phyloP scores from a whole-genome alignment of 768 basidiomycete species.

The Stropharia rugosoannulata region DNA sequence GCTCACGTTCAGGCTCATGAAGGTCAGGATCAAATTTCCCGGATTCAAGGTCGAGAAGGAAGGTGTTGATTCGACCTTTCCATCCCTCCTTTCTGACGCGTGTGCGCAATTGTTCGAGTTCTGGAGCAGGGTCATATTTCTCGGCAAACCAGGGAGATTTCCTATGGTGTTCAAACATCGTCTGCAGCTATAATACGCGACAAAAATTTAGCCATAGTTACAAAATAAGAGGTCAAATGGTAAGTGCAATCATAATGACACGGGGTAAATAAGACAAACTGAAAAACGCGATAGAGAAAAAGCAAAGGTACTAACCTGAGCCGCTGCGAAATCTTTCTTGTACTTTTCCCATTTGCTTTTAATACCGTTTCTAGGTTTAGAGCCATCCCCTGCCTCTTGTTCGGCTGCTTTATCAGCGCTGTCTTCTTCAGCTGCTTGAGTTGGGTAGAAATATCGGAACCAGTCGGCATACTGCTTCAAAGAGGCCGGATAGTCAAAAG shows the following conservation, averaged over 20 bases:
- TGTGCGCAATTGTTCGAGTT: slow-evolving; percentile 68
- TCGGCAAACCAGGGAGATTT: slow-evolving; percentile 97
- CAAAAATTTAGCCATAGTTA: slow-evolving; percentile 31
- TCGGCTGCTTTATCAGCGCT: slow-evolving; percentile 82
- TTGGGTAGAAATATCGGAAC: slow-evolving; percentile 77
- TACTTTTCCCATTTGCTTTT: slow-evolving; percentile 89
- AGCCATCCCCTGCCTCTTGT: slow-evolving; percentile 78
- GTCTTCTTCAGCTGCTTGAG: slow-evolving; percentile 81
- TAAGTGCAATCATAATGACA: slow-evolving; percentile 12
- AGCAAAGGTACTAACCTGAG: slow-evolving; percentile 67
- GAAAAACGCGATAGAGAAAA: slow-evolving; percentile 20
- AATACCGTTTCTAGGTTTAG: slow-evolving; percentile 83
- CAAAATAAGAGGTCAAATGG: slow-evolving; percentile 18
- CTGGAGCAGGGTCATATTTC: slow-evolving; percentile 83
- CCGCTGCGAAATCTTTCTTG: slow-evolving; percentile 84
- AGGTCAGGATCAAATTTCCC: slow-evolving; percentile 85
- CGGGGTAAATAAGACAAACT: slow-evolving; percentile 22
- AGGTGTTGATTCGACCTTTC: slow-evolving; percentile 69
- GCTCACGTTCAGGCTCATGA: slow-evolving; percentile 57
- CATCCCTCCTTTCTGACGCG: slow-evolving; percentile 85
- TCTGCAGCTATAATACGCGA: slow-evolving; percentile 76
- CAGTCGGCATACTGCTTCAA: slow-evolving; percentile 87
- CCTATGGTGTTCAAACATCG: slow-evolving; percentile 93
- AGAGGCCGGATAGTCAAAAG: slow-evolving; percentile 77
- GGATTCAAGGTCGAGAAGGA: slow-evolving; percentile 77